Evolutionary conservation across 306 rosid species (phyloP).

Genomic region (Cyclanthera cordifolia): DNA sequence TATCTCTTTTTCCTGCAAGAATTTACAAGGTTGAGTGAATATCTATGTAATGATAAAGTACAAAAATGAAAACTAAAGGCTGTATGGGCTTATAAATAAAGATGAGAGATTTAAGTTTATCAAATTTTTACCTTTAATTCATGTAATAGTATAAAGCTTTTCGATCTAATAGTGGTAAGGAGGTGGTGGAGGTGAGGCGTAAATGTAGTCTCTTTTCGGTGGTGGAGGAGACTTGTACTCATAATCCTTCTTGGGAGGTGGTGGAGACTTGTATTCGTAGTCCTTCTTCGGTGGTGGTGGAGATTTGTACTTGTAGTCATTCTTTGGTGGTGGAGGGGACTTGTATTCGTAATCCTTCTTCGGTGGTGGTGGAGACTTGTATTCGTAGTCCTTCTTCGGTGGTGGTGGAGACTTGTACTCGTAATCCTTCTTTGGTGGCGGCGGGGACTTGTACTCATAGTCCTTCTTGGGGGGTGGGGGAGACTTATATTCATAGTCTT

Average conservation of each 20-base stretch:
- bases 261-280: background rate
- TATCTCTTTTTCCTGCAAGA: background rate
- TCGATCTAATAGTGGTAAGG: background rate
- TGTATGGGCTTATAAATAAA: background rate
- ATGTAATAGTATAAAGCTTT: background rate
- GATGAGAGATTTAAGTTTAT: background rate
- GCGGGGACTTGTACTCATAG: too few species aligned
- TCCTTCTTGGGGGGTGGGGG: too few species aligned
- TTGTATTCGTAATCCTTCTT: background rate
- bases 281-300: background rate
- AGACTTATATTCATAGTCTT: too few species aligned
- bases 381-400: background rate
- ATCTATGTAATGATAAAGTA: background rate
- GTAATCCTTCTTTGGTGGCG: background rate
- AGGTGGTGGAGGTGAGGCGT: background rate
- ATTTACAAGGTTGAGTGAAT: background rate
- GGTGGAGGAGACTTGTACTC: background rate
- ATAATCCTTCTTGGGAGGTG: too few species aligned
- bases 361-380: background rate
- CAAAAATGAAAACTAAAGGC: too few species aligned
- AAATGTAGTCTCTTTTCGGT: background rate
- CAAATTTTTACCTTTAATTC: background rate
- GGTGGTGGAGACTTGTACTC: background rate
- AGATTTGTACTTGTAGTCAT: background rate
- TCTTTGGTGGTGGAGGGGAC: background rate